Base-by-base conservation (phyloP, 805 yeast genomes). In the Cyberlindnera subsufficiens region DNA sequence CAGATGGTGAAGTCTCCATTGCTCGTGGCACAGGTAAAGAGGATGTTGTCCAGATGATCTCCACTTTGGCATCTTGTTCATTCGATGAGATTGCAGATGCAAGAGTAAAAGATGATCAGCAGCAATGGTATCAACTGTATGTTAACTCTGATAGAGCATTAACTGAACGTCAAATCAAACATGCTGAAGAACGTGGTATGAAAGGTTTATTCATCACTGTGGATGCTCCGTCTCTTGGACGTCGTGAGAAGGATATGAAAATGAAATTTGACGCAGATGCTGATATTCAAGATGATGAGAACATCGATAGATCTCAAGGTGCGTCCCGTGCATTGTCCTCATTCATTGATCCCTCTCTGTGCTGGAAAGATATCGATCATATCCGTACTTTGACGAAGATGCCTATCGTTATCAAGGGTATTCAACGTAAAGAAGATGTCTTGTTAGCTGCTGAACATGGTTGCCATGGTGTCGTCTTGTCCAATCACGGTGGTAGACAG, bases 401-500 rank as follows among this genome's bases (percentile, higher is more conserved):
- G 59, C 91, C 93, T 0, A 72, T 86, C 40, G 68, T 83, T 30
- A 70, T 86, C 49, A 88, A 88, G 61, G 96, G 96, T 44, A 81
- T 88, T n/a, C 95, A 86, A 63, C 67, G 91, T 29, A 78, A 77
- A 34, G 91, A 85, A 49, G 96, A 88, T 58, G 89, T 84, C 0
- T 59, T 86, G 16, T 63, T 67, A 52, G 96, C 96, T 0, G 78
- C 78, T 6, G 82, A 85, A 50, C 64, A 73, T 52, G 93, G 93
- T 4, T 74, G 76, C 25, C 76, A 79, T 35, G 96, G 90, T 34
- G 82, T 87, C n/a, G 87, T 88, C 4, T 55, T 87, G 39, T 86
- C 95, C 2, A 88, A 87, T 59, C 96, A 87, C 64, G 96, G 96
- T 46, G 96, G 96, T 34, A 71, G 96, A 47, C 96, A 87, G 63